Conservation (phyloP, 768 basidiomycete species). For the Tylopilus balloui region DNA sequence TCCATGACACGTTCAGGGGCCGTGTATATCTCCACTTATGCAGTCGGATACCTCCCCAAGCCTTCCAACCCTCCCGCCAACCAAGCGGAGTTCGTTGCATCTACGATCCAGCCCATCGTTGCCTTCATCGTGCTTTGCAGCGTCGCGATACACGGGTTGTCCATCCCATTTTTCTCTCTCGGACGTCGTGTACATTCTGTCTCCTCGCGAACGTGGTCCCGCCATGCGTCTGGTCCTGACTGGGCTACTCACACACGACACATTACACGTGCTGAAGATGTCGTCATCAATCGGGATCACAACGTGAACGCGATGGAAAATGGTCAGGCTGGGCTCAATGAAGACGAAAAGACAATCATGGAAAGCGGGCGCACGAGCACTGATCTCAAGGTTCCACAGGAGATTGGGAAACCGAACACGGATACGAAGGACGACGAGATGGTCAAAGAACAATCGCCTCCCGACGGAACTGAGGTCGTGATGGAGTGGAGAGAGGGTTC, state of each 20-base stretch:
- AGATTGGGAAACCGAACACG: slow-evolving; percentile 8
- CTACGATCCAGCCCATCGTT: slow-evolving; percentile 87
- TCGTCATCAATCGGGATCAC: slow-evolving; percentile 81
- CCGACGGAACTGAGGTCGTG: slow-evolving; percentile 39
- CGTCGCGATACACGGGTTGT: slow-evolving; percentile 82
- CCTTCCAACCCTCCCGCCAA: slow-evolving; percentile 43
- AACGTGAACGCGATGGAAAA: slow-evolving; percentile 46
- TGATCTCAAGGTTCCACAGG: slow-evolving; percentile 2
- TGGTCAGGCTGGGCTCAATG: slow-evolving; percentile 33
- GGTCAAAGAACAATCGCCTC: slow-evolving; percentile 35
- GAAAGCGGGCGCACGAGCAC: slow-evolving; percentile 24
- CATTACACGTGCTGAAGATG: slow-evolving; percentile 66
- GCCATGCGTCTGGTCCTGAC: slow-evolving; percentile 68
- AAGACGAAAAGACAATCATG: slow-evolving; percentile 27
- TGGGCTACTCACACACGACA: slow-evolving; percentile 78
- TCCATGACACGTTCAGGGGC: slow-evolving; percentile 48
- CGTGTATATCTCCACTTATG: slow-evolving; percentile 88
- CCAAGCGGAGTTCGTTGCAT: slow-evolving; percentile 62
- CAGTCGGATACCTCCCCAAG: slow-evolving; percentile 53
- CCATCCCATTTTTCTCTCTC: slow-evolving; percentile 92
- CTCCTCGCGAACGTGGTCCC: slow-evolving; percentile 83
- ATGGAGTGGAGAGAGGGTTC: slow-evolving; percentile 71
- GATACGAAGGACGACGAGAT: slow-evolving; percentile 15
- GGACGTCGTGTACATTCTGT: slow-evolving; percentile 82
- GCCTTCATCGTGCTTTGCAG: slow-evolving; percentile 93